Conservation (phyloP, 768 basidiomycete genomes). For the Boletus rubropictus region DNA sequence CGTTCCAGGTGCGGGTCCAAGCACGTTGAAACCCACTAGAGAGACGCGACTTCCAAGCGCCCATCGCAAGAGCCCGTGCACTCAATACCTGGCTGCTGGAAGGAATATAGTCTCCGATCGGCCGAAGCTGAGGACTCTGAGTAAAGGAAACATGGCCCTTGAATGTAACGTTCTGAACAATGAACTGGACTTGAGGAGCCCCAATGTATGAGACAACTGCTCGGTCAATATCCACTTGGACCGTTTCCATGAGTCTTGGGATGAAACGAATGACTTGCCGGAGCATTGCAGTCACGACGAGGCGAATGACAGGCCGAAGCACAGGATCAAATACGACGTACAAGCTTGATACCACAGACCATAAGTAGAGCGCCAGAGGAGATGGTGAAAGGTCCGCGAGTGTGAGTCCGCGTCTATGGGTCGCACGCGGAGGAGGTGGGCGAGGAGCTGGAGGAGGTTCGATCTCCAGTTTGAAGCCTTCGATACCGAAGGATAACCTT, state of each 20-base stretch:
- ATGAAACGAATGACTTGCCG: conserved; percentile 58
- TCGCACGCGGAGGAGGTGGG: conserved; percentile 14
- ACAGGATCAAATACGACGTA: conserved; percentile 51
- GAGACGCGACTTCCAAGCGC: conserved; percentile 60
- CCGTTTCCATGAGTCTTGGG: conserved; percentile 59
- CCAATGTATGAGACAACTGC: conserved; percentile 47
- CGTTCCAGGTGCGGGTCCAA: conserved; percentile 64
- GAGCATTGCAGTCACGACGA: conserved; percentile 47
- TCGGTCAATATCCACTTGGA: conserved; percentile 62
- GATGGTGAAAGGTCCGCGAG: conserved; percentile 34
- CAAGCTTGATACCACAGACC: conserved; percentile 30
- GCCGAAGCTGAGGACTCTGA: conserved; percentile 37
- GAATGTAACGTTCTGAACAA: conserved; percentile 45
- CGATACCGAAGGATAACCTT: conserved; percentile 57
- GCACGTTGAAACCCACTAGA: conserved; percentile 56
- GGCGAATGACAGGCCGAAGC: conserved; percentile 56
- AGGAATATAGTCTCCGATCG: conserved; percentile 9
- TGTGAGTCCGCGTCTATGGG: conserved; percentile 41
- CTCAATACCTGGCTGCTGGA: conserved; percentile 14
- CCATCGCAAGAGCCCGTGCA: conserved; percentile 42
- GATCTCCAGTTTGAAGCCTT: conserved; percentile 54
- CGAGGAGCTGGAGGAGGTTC: conserved; percentile 17
- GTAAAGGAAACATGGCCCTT: conserved; percentile 52
- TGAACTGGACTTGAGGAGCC: conserved; percentile 47
- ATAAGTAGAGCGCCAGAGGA: conserved; percentile 31